A percentile compares a stretch with the other conserved stretches of the same genome.
These are phyloP conservation scores for Dactylellina haptotyla DNA, from an alignment of 2,329 filamentous ascomycete genomes.

Conservation along the genomic window DNA sequence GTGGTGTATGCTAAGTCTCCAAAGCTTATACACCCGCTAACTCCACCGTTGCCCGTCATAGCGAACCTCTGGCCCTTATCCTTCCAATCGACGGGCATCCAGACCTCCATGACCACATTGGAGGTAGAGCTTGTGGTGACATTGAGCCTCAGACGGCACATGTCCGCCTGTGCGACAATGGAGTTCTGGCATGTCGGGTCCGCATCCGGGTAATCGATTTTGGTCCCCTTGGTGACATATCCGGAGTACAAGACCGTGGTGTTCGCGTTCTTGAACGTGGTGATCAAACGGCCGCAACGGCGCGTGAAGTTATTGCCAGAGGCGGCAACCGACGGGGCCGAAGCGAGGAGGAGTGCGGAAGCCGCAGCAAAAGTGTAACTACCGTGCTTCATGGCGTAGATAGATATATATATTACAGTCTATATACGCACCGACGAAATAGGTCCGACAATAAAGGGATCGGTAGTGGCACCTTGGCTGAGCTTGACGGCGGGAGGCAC, in stretches of 20 bases:
- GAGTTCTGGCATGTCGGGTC: conserved; percentile 14
- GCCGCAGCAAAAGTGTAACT: background rate
- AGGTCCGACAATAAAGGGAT: too few relatives aligned
- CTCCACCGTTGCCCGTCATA: conserved; percentile 37
- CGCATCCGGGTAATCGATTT: conserved; percentile 15
- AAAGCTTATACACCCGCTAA: conserved; percentile 23
- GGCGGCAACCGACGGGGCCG: conserved; percentile 12
- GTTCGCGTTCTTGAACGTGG: conserved; percentile 29
- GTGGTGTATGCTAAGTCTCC: conserved; percentile 28
- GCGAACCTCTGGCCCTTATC: conserved; percentile 25
- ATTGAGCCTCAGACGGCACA: conserved; percentile 38
- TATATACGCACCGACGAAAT: too few relatives aligned
- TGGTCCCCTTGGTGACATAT: conserved; percentile 33
- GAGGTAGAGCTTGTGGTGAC: conserved; percentile 41
- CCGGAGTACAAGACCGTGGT: conserved; percentile 22
- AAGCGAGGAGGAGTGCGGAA: conserved; percentile 7
- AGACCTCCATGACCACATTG: conserved; percentile 41
- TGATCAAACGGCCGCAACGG: conserved; percentile 29
- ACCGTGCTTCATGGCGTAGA: conserved; percentile 13
- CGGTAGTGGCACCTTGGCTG: background rate
- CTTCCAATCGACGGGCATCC: conserved; percentile 46
- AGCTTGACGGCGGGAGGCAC: too few relatives aligned
- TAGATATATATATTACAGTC: background rate
- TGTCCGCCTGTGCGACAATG: conserved; percentile 13
- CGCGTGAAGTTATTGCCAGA: conserved; percentile 43